phyloP scores from a whole-genome alignment of 108 stramenopile genomes.

The Cyclotella sp. region DNA sequence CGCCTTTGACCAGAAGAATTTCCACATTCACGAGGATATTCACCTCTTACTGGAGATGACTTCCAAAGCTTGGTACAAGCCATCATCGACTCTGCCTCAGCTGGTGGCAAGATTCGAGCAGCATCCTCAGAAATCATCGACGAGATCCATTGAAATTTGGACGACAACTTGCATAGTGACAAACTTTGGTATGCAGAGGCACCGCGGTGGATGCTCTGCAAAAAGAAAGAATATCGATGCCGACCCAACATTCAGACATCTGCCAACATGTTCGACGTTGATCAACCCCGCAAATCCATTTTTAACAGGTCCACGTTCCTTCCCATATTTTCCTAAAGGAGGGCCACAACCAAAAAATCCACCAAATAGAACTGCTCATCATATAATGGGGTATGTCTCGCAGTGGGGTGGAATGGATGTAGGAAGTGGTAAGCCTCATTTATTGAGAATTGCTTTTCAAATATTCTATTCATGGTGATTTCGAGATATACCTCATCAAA shows the following conservation, averaged over 20 bases:
- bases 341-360: conserved; percentile 30
- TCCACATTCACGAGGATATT: too few relatives aligned
- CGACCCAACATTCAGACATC: background rate
- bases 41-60: conserved; percentile 11
- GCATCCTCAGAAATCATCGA: conserved; percentile 7
- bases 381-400: conserved; percentile 73
- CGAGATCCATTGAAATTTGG: conserved; percentile 66
- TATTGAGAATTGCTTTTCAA: background rate
- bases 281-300: conserved; percentile 77
- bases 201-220: background rate
- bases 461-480: background rate
- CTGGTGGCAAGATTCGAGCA: conserved; percentile 34
- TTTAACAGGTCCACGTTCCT: conserved; percentile 69
- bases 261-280: conserved; percentile 35
- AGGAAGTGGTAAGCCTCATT: conserved; percentile 47
- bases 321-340: conserved; percentile 77
- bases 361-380: conserved; percentile 35
- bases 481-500: background rate
- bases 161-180: conserved; percentile 79
- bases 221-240: background rate
- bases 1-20: too few relatives aligned
- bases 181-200: conserved; percentile 57
- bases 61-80: conserved; percentile 67
- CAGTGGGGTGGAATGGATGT: conserved; percentile 90
- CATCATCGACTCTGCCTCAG: conserved; percentile 39